These are phyloP conservation scores for Amoebophrya sp. DNA, from an alignment of 169 alveolate species.

Conservation along the genomic window DNA sequence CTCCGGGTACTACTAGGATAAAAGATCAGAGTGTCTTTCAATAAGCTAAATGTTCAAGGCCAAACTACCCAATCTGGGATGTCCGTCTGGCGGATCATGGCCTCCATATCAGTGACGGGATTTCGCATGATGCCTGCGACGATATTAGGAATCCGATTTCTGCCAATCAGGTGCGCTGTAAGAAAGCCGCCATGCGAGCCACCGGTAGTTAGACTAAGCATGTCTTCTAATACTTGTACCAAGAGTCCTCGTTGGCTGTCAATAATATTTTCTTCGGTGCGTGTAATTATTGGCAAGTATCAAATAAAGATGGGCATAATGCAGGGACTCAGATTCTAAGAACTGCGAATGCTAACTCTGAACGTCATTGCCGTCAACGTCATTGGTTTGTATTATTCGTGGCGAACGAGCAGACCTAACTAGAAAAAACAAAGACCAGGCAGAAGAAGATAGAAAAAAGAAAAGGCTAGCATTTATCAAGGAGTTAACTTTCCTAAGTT, in stretches of 20 bases:
- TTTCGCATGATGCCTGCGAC: background rate
- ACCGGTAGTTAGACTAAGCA: background rate
- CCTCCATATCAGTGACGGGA: background rate
- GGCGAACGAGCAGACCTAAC: too few relatives aligned
- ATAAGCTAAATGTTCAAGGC: too few relatives aligned
- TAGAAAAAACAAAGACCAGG: too few relatives aligned
- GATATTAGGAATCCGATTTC: background rate
- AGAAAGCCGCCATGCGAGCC: background rate
- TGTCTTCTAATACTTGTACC: background rate
- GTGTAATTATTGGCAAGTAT: too few relatives aligned
- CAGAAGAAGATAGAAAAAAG: too few relatives aligned
- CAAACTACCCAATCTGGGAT: background rate
- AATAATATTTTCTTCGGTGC: background rate
- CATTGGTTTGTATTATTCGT: background rate
- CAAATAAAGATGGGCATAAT: too few relatives aligned
- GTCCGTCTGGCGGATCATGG: background rate
- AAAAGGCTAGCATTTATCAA: too few relatives aligned
- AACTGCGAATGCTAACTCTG: too few relatives aligned
- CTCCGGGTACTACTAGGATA: too few relatives aligned
- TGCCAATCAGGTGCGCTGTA: background rate
- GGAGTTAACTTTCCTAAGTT: too few relatives aligned
- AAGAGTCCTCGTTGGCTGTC: background rate
- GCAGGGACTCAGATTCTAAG: too few relatives aligned
- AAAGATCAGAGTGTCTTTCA: too few relatives aligned
- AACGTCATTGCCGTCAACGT: background rate